A percentile compares a stretch with the other conserved stretches of the same genome.
phyloP scores from a whole-genome alignment of 148 eudicot species.

The Silene conica region DNA sequence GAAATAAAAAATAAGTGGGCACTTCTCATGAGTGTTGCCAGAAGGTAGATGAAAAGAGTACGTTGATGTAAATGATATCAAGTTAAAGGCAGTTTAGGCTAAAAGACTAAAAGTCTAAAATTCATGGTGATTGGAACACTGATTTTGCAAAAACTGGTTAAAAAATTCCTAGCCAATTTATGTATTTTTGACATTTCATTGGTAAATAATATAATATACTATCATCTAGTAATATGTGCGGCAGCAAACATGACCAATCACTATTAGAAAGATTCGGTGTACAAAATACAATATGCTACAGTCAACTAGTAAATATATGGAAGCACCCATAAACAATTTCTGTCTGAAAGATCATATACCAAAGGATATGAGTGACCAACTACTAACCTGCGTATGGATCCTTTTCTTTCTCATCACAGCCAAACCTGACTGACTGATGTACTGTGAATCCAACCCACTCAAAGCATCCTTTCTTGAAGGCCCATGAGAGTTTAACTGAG shows the following conservation, averaged over 20 bases:
- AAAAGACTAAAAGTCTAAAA: too few relatives aligned
- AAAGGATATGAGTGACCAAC: background rate
- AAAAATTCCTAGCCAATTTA: background rate
- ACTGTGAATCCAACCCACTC: slow-evolving; percentile 53
- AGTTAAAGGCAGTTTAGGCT: background rate
- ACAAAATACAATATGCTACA: background rate
- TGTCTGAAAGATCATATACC: background rate
- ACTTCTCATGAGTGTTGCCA: background rate
- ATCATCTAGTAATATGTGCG: too few relatives aligned
- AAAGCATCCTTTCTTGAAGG: slow-evolving; percentile 52
- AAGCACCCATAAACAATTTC: background rate
- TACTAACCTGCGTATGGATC: slow-evolving; percentile 78
- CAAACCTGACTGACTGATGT: slow-evolving; percentile 68
- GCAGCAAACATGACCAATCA: too few relatives aligned
- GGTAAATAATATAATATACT: too few relatives aligned
- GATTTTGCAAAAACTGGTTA: background rate
- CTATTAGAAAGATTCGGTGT: background rate
- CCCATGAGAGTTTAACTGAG: slow-evolving; percentile 45
- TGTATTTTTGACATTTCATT: background rate
- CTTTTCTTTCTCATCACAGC: slow-evolving; percentile 81
- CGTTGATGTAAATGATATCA: background rate
- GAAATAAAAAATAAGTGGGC: background rate
- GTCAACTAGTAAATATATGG: background rate
- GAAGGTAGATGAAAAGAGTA: background rate
- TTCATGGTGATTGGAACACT: background rate